phyloP scores from a whole-genome alignment of 2,329 filamentous ascomycete genomes.

The Phialocephala subalpina region DNA sequence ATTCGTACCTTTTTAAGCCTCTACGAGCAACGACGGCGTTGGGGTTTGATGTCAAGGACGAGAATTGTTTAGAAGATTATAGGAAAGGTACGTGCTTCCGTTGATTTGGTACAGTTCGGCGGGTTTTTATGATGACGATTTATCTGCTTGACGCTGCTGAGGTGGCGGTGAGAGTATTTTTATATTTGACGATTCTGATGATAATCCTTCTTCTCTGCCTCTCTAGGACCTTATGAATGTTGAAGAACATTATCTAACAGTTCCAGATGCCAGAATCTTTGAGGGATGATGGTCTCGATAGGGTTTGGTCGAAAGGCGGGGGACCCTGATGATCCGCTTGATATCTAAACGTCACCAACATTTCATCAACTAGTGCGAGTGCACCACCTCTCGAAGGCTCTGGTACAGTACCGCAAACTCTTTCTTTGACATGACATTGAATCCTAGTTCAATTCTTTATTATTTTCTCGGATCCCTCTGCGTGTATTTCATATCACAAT shows the following conservation, averaged over 20 bases:
- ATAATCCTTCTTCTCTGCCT: background rate
- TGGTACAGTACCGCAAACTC: background rate
- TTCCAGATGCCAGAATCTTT: background rate
- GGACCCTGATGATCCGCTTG: constrained; percentile 6
- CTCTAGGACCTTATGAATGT: background rate
- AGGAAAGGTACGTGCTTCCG: background rate
- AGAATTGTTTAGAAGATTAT: no score
- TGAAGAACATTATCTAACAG: background rate
- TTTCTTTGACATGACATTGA: background rate
- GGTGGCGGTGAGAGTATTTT: background rate
- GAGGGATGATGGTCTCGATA: background rate
- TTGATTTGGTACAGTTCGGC: background rate
- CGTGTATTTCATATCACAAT: background rate
- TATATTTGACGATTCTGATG: constrained; percentile 10
- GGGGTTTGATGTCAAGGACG: background rate
- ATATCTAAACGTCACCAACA: constrained; percentile 11
- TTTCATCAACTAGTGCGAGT: background rate
- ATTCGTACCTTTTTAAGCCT: background rate
- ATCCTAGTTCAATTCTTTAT: background rate
- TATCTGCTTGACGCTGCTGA: background rate
- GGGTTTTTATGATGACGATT: background rate
- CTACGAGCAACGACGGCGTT: background rate
- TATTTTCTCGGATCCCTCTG: background rate
- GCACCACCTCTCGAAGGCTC: background rate
- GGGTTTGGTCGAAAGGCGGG: background rate